Base-by-base conservation (phyloP, 2,329 filamentous ascomycete genomes). In the Cladorrhinum sp. region DNA sequence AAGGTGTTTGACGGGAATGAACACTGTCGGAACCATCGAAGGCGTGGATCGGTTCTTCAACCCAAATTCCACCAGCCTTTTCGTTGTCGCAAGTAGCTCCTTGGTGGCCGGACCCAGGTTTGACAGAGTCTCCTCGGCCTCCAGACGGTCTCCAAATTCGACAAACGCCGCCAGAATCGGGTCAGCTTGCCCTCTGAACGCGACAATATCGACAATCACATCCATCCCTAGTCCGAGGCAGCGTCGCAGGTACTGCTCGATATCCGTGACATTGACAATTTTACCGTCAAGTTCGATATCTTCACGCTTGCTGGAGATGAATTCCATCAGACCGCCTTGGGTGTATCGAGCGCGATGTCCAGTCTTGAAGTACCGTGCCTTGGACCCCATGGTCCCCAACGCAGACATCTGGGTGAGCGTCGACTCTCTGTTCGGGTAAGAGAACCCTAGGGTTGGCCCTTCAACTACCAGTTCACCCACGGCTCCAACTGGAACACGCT, bases 391-490 rank as follows among this genome's bases (percentile, higher is more conserved):
- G 6, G 70, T 58, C 25, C 69, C 66, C 9, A 68, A 60, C 24
- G 68, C 59, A 29, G 67, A 55, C 50, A 67, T 53, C 5, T 67
- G 55, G 20, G 56, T 58, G 58, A 67, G 55, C n/a, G 64, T 67
- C 20, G 68, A 74, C 63, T 61, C 72, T 52, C 63, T 69, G 67
- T 51, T 67, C 54, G 57, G 73, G 66, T 54, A 77, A 66, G 13
- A 77, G 75, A 77, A 75, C 2, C 76, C 76, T 6, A 80, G 67
- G 0, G 76, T 82, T 0, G 82, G 81, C 0, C 84, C 84, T 65
- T 87, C 84, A 32, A 88, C 80, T 2, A 86, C 77, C 1, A 88
- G 73, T 67, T 88, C 85, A 0, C 83, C 83, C 1, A 84, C 73
- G 0, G 80, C 77, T 1, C 84, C 84, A 12, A 83, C 70, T 0